A percentile compares a stretch with the other conserved stretches of the same genome.
These are phyloP conservation scores for Psilocybe cubensis DNA, from an alignment of 768 basidiomycete species.

Conservation along the genomic window DNA sequence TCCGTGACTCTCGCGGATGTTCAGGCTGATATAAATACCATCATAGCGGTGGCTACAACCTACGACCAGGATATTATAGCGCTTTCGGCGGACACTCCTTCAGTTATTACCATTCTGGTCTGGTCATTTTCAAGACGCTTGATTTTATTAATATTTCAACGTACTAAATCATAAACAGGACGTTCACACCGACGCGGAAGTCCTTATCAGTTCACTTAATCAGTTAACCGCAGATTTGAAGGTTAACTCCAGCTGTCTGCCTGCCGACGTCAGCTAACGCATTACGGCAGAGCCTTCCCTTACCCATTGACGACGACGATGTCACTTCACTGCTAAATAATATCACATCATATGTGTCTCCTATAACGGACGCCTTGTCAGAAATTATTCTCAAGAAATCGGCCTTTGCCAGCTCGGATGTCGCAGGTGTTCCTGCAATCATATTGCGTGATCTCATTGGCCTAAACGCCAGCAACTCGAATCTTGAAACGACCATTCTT, in stretches of 20 bases:
- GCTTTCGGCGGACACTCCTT: no score
- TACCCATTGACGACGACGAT: conserved; percentile 28
- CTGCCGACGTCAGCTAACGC: neutral
- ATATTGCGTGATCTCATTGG: conserved; percentile 29
- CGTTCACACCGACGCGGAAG: conserved; percentile 27
- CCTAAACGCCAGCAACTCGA: conserved; percentile 21
- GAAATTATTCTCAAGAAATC: conserved; percentile 28
- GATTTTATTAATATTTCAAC: neutral
- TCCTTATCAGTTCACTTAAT: conserved; percentile 22
- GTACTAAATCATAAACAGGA: conserved; percentile 13
- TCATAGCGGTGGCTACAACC: conserved; percentile 24
- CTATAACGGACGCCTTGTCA: conserved; percentile 23
- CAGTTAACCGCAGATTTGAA: conserved; percentile 28
- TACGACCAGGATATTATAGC: conserved; percentile 29
- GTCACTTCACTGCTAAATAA: conserved; percentile 22
- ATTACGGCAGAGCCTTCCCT: conserved; percentile 16
- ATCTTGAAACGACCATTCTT: conserved; percentile 27
- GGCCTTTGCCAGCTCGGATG: conserved; percentile 28
- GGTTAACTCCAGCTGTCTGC: conserved; percentile 17
- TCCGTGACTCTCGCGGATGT: conserved; percentile 27
- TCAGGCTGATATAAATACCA: conserved; percentile 27
- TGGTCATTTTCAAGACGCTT: conserved; percentile 24
- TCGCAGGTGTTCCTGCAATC: conserved; percentile 32
- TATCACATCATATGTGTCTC: conserved; percentile 29
- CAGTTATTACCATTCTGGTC: conserved; percentile 26